Conservation (phyloP, 768 basidiomycete species). For the Rhodotorula graminis region DNA sequence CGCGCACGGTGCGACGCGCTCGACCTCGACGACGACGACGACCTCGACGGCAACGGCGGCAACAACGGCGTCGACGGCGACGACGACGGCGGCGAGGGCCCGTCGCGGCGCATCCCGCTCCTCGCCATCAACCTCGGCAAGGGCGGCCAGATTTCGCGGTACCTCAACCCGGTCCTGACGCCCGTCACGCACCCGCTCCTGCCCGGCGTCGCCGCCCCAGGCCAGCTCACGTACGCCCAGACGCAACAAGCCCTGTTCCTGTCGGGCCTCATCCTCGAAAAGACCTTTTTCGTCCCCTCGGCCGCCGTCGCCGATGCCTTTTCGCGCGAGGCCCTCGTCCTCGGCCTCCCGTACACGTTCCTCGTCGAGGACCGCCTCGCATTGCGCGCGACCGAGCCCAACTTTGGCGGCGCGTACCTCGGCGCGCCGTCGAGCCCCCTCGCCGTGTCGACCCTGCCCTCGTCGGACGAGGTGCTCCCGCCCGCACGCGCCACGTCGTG, state of each 20-base stretch:
- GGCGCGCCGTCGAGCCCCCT: neutral
- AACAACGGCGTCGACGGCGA: too few species aligned
- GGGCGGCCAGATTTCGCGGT: constrained; percentile 36
- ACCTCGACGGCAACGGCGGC: too few species aligned
- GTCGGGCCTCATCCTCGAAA: constrained; percentile 54
- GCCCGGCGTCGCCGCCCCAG: constrained; percentile 80
- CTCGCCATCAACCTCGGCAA: constrained; percentile 66
- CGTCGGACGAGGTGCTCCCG: constrained; percentile 22
- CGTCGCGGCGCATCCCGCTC: constrained; percentile 11
- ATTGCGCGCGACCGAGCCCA: constrained; percentile 20
- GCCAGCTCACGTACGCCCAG: constrained; percentile 79
- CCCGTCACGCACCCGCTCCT: constrained; percentile 84
- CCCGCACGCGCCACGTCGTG: constrained; percentile 13
- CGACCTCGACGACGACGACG: constrained; percentile 42
- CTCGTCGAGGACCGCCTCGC: constrained; percentile 30
- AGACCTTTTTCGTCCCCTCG: constrained; percentile 31
- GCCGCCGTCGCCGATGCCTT: constrained; percentile 23
- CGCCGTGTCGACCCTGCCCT: neutral
- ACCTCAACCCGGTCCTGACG: constrained; percentile 67
- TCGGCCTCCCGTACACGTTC: constrained; percentile 38
- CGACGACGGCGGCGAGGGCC: neutral
- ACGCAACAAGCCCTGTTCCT: constrained; percentile 76
- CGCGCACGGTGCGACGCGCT: constrained; percentile 51
- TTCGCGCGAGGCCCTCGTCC: constrained; percentile 21
- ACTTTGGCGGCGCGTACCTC: constrained; percentile 32